phyloP scores from a whole-genome alignment of 2,329 filamentous ascomycete species.

The Diaporthe ilicicola region DNA sequence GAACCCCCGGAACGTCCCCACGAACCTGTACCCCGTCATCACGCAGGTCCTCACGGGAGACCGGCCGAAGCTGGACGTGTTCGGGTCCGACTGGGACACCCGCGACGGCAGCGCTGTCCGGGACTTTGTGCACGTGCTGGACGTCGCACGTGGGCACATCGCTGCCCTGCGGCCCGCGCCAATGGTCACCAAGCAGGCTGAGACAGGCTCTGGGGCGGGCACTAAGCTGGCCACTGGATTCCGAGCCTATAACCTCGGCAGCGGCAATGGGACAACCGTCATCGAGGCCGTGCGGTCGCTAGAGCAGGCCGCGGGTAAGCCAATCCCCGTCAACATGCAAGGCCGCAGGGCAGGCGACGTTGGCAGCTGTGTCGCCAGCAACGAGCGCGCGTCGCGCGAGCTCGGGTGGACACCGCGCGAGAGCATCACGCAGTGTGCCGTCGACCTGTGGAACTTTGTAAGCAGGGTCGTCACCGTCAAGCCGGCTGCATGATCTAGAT shows the following conservation, averaged over 20 bases:
- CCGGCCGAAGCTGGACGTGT: constrained; percentile 64
- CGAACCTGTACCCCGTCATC: constrained; percentile 72
- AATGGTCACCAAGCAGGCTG: not conserved
- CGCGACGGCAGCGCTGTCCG: constrained; percentile 71
- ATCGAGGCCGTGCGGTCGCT: constrained; percentile 52
- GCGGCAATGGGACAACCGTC: constrained; percentile 55
- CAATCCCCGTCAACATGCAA: constrained; percentile 48
- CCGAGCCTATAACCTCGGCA: constrained; percentile 56
- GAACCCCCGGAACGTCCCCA: constrained; percentile 67
- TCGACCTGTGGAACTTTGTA: constrained; percentile 47
- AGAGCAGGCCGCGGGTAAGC: constrained; percentile 45
- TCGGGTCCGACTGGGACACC: constrained; percentile 72
- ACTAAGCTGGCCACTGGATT: constrained; percentile 45
- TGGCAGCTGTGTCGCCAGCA: constrained; percentile 52
- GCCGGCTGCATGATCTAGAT: not conserved
- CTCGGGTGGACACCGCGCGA: constrained; percentile 51
- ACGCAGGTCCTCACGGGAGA: constrained; percentile 67
- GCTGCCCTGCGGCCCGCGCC: constrained; percentile 58
- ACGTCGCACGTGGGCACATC: constrained; percentile 71
- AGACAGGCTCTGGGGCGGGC: constrained; percentile 24
- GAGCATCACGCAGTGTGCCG: constrained; percentile 44
- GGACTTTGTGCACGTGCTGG: constrained; percentile 74
- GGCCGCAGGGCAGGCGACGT: constrained; percentile 53
- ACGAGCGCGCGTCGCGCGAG: constrained; percentile 49
- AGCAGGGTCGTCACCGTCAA: constrained; percentile 20